Base-by-base conservation (phyloP, 192 early-diverging fungal species). In the Haplosporangium gracile region DNA sequence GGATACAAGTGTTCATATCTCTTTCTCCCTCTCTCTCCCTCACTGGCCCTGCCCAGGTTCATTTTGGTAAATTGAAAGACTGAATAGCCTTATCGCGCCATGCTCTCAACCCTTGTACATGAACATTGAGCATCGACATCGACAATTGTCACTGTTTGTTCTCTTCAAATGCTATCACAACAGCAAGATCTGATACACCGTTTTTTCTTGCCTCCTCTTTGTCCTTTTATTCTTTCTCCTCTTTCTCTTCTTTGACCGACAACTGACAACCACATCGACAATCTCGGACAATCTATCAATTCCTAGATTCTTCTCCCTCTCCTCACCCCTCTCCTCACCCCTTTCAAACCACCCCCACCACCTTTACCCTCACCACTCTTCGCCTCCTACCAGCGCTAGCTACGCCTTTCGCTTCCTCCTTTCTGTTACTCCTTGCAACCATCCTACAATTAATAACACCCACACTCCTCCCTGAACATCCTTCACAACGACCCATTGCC, bases 21-120 rank as follows among this genome's bases (percentile, higher is more conserved):
- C n/a, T 29, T 15, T 10, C 11, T 11, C 43, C 15, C 43, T 13
- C 11, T 15, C 43, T 45, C 20, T 20, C 55, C 4, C 55, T 57
- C 55, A 4, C 51, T 53, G 16, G 10, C 42, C 51, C 51, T 57
- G 55, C 55, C 55, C 18, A 57, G 60, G 11, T 13, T 15, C 29
- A 65, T 11, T 65, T 11, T 32, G 60, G 60, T 65, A 65, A 65
- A 65, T 65, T 32, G 60, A 32, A 15, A 26, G 32, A 32, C 60
- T 65, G 29, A n/a, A n/a, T 65, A 34, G 60, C 0, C 57, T 65
- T 65, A 65, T 65, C 60, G 60, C 60, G 10, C 60, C 11, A 65
- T 65, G 60, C 60, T 65, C 60, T 65, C 60, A 65, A 32, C 60
- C 60, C 60, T 32, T 65, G 60, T 29, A 29, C 60, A 13, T 65